Evolutionary conservation across 75 land plant genomes (phyloP).

Genomic region (Sequoia sempervirens): DNA sequence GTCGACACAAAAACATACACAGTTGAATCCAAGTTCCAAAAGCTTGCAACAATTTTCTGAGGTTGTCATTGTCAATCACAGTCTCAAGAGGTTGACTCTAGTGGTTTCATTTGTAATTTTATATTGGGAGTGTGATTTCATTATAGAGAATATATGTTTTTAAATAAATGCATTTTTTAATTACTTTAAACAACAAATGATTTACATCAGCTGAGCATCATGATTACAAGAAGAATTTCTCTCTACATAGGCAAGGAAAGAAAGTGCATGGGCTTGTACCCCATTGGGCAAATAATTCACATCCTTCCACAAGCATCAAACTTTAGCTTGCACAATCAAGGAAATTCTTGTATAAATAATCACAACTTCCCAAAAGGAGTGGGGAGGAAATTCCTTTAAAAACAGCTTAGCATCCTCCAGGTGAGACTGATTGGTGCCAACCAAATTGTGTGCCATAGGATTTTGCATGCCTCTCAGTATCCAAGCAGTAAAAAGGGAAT

Average conservation of each 20-base stretch:
- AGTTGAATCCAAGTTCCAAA: too few species aligned
- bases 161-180: neutral
- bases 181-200: neutral
- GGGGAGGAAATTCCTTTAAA: neutral
- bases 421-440: neutral
- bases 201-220: neutral
- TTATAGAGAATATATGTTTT: neutral
- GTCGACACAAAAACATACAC: too few species aligned
- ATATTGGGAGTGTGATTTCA: neutral
- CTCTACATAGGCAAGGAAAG: neutral
- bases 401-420: neutral
- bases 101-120: neutral
- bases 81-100: neutral
- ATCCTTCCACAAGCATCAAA: neutral
- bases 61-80: neutral
- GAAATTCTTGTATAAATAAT: neutral
- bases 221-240: neutral
- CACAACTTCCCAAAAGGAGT: neutral
- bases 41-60: too few species aligned
- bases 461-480: neutral
- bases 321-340: too few species aligned
- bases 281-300: neutral
- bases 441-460: neutral
- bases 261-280: neutral
- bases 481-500: neutral